Evolutionary conservation across 768 basidiomycete species (phyloP).

Genomic region (Clitopilus passeckerianus): DNA sequence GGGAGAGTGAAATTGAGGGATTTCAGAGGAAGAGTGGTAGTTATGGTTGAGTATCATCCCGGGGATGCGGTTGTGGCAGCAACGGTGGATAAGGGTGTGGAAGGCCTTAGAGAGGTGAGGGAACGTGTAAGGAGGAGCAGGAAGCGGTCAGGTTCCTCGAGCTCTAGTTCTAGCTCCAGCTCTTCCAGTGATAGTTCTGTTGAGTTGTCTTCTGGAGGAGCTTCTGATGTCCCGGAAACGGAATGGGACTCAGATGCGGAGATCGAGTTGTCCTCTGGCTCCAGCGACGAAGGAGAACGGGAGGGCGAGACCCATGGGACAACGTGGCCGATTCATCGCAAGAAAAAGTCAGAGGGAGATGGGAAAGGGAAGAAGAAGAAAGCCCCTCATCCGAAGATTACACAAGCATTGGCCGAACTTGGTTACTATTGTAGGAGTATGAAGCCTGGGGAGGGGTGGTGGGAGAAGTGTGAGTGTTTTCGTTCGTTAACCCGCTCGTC

Average conservation of each 20-base stretch:
- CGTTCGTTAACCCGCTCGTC: neutral
- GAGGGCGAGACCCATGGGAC: neutral
- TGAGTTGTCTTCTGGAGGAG: too few relatives aligned
- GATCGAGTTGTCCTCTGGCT: neutral
- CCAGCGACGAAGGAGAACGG: neutral
- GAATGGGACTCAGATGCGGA: too few relatives aligned
- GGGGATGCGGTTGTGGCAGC: slow-evolving; percentile 15
- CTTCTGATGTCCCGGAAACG: too few relatives aligned
- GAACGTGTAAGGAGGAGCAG: slow-evolving; percentile 7
- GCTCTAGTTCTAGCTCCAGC: slow-evolving; percentile 16
- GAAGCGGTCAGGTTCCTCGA: slow-evolving; percentile 11
- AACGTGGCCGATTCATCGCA: slow-evolving; percentile 9
- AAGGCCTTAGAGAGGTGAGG: slow-evolving; percentile 14
- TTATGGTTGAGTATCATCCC: slow-evolving; percentile 62
- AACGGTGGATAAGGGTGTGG: slow-evolving; percentile 8
- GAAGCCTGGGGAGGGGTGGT: slow-evolving; percentile 54
- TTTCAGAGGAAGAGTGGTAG: slow-evolving; percentile 47
- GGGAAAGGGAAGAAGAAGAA: slow-evolving; percentile 10
- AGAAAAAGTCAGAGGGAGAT: slow-evolving; percentile 12
- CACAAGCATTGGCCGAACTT: slow-evolving; percentile 46
- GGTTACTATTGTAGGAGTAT: slow-evolving; percentile 60
- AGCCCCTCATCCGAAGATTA: slow-evolving; percentile 27
- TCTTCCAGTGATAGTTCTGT: too few relatives aligned
- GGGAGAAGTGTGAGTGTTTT: slow-evolving; percentile 26
- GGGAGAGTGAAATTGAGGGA: slow-evolving; percentile 36